A percentile compares a stretch with the other conserved stretches of the same genome.
Conservation (phyloP, 108 stramenopile species). For the Discostella pseudostelligera region DNA sequence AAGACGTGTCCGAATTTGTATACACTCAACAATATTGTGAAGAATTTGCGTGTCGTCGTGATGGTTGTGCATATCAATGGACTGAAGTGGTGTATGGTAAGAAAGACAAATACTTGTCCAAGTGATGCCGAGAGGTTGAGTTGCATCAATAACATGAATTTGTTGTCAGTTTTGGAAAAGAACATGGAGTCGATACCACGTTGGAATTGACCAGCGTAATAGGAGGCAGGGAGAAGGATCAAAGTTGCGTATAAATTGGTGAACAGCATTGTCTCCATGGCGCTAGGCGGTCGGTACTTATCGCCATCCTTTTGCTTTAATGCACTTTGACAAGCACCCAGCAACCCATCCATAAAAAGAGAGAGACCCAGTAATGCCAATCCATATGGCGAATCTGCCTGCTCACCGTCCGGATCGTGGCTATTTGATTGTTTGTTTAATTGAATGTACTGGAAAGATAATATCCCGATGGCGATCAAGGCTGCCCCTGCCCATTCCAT, state of each 20-base stretch:
- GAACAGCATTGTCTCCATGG: constrained; percentile 82
- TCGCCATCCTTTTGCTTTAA: constrained; percentile 43
- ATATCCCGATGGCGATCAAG: constrained; percentile 73
- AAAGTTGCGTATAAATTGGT: constrained; percentile 73
- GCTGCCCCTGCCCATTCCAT: constrained; percentile 77
- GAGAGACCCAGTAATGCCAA: constrained; percentile 59
- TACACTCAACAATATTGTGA: constrained; percentile 90
- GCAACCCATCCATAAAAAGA: constrained; percentile 73
- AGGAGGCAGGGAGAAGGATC: constrained; percentile 66
- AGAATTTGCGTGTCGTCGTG: constrained; percentile 96
- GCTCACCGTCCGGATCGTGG: constrained; percentile 14
- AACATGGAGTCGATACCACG: constrained; percentile 57
- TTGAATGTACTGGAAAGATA: constrained; percentile 70
- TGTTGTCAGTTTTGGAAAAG: constrained; percentile 16
- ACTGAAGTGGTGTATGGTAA: constrained; percentile 89
- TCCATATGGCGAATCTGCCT: constrained; percentile 62
- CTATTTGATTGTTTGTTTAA: constrained; percentile 19
- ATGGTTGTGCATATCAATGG: constrained; percentile 90
- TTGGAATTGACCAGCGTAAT: constrained; percentile 60
- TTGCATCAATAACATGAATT: constrained; percentile 34
- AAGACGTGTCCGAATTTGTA: constrained; percentile 89
- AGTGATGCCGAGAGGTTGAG: constrained; percentile 71
- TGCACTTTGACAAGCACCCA: constrained; percentile 73
- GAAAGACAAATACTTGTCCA: constrained; percentile 96
- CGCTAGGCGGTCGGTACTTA: constrained; percentile 59